Evolutionary conservation across 257 asterid genomes (phyloP).

Genomic region (Primulina tabacum): DNA sequence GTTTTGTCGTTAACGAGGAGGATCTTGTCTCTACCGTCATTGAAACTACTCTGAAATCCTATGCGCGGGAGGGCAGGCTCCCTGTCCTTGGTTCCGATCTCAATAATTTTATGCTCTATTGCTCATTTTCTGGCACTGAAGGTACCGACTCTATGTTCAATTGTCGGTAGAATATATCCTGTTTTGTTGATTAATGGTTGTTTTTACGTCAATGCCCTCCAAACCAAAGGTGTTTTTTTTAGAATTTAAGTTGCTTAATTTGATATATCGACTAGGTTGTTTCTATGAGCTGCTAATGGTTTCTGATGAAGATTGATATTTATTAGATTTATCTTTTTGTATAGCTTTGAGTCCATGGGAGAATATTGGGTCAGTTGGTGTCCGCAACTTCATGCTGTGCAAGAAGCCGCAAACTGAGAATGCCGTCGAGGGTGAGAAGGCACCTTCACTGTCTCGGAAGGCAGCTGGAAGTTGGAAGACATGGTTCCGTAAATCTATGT

Average conservation of each 20-base stretch:
- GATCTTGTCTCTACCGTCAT: conserved; percentile 73
- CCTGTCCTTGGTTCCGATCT: conserved; percentile 81
- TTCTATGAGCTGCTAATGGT: neutral
- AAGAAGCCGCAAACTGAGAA: conserved; percentile 47
- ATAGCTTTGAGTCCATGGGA: conserved; percentile 54
- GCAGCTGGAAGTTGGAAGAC: conserved; percentile 40
- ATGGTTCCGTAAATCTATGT: conserved; percentile 47
- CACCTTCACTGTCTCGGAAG: conserved; percentile 30
- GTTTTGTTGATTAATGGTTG: neutral
- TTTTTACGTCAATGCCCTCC: neutral
- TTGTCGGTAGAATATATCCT: neutral
- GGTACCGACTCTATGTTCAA: conserved; percentile 33
- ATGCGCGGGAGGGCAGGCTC: conserved; percentile 87
- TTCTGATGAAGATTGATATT: neutral
- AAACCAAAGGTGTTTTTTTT: neutral
- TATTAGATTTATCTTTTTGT: neutral
- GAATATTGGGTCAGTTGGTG: conserved; percentile 51
- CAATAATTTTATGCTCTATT: conserved; percentile 61
- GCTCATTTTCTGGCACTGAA: conserved; percentile 67
- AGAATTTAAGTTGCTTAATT: neutral
- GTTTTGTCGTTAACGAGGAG: conserved; percentile 75
- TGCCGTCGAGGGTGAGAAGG: conserved; percentile 21
- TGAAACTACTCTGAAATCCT: conserved; percentile 71
- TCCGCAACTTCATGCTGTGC: conserved; percentile 53
- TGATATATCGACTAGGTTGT: neutral